Evolutionary conservation across 2,329 filamentous ascomycete species (phyloP).

Genomic region (Ceratocystis diversiconidia): DNA sequence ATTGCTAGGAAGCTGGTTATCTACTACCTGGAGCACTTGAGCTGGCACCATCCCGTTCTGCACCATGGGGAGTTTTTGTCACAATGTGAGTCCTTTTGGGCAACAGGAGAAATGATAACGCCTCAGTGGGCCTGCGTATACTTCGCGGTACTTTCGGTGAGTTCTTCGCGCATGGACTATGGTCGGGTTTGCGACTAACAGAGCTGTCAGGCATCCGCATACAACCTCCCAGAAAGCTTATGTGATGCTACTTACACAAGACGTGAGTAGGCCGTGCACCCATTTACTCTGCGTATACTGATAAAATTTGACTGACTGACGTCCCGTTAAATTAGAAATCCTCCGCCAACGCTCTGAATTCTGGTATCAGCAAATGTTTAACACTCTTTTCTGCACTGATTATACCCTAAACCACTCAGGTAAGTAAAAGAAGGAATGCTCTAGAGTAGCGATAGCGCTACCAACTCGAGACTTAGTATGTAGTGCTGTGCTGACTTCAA

Average conservation of each 20-base stretch:
- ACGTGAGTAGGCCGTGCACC: not conserved
- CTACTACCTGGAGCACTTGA: slow-evolving; percentile 16
- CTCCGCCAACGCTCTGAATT: slow-evolving; percentile 2
- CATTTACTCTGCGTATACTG: not conserved
- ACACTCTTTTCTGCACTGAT: not conserved
- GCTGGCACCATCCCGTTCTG: slow-evolving; percentile 17
- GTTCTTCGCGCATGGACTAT: not conserved
- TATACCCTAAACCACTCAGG: slow-evolving; percentile 13
- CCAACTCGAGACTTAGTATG: not conserved
- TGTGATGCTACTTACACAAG: slow-evolving; percentile 5
- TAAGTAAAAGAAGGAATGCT: not conserved
- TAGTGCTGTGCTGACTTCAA: not conserved
- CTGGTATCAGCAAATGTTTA: slow-evolving; percentile 13
- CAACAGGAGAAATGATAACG: not conserved
- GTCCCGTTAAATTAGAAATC: not conserved
- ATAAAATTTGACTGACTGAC: not conserved
- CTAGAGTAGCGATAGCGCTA: not conserved
- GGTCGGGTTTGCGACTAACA: not conserved
- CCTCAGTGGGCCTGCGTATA: slow-evolving; percentile 12
- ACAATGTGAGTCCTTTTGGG: slow-evolving; percentile 13
- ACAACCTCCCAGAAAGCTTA: slow-evolving; percentile 10
- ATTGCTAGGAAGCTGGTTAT: slow-evolving; percentile 9
- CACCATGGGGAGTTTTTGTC: slow-evolving; percentile 11
- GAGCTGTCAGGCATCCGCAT: slow-evolving; percentile 11
- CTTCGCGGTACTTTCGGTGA: slow-evolving; percentile 11